Conservation (phyloP, 2,329 filamentous ascomycete species). For the Monosporascus cannonballus region DNA sequence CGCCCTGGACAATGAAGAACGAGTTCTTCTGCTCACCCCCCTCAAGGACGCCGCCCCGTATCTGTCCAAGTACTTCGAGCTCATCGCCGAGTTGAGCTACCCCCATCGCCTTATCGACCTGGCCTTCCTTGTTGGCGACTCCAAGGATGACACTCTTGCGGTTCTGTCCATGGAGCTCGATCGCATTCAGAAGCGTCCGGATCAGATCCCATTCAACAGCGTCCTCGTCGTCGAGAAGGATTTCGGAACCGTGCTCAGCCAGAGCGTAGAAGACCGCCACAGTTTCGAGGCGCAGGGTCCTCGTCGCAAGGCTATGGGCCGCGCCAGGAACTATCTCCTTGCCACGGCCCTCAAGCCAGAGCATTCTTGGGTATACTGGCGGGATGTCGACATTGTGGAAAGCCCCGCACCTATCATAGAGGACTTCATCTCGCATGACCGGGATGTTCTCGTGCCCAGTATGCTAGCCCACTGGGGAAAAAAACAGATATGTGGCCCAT, state of each 20-base stretch:
- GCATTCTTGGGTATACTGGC: constrained; percentile 98
- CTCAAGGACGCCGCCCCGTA: constrained; percentile 81
- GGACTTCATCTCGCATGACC: constrained; percentile 91
- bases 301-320: constrained; percentile 82
- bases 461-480: constrained; percentile 33
- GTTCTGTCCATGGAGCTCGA: constrained; percentile 79
- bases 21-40: constrained; percentile 85
- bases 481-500: neutral
- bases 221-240: constrained; percentile 86
- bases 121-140: constrained; percentile 90
- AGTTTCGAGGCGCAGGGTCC: constrained; percentile 83
- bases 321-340: constrained; percentile 87
- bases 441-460: constrained; percentile 93
- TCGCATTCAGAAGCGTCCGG: constrained; percentile 74
- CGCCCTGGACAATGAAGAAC: constrained; percentile 74
- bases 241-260: constrained; percentile 70
- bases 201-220: constrained; percentile 79
- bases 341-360: constrained; percentile 80
- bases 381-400: constrained; percentile 93
- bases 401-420: constrained; percentile 83
- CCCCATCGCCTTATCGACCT: constrained; percentile 94
- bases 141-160: constrained; percentile 84
- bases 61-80: constrained; percentile 86
- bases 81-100: constrained; percentile 83
- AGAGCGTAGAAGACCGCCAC: constrained; percentile 78